Evolutionary conservation across 169 alveolate species (phyloP), one percentile per base, ranked within the genome.

Genomic region (Amoebophrya sp.): DNA sequence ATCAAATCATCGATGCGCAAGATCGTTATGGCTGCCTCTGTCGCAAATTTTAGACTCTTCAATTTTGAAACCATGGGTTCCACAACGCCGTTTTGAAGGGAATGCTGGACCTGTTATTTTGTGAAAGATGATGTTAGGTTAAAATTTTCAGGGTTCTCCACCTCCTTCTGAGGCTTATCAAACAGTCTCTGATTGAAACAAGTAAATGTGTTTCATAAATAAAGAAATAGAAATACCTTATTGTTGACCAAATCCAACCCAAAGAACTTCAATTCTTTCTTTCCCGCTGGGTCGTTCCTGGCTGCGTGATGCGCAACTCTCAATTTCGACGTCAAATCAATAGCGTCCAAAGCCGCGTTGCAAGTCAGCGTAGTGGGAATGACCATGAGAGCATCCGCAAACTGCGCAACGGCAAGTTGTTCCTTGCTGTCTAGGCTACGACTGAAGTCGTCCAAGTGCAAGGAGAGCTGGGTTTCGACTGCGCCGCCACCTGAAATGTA

Each of bases 401-500:
- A 99, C 94, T 98, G 99, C 40, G 99, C 99, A 54, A 98, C 97
- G 65, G 99, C 99, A 94, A 98, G 95, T 95, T 98, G 99, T 95
- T 98, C 99, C 92, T 99, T 96, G 76, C 99, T 40, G 53, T 94
- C 97, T 89, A 98, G 96, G 39, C 99, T 98, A 91, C 99, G 97
- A 0, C 99, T 99, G 94, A 93, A 97, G 90, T 98, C 99, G 92
- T 99, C 99, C 55, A 99, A 95, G 93, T 98, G 97, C 29, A 98
- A 96, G 93, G 99, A 97, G 39, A 99, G 94, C n/a, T 99, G 98
- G 26, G 99, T 98, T 95, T 99, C 99, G 39, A 98, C 99, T 41
- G 99, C 98, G 6, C 99, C 99, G 33, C 99, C 99, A 39, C 99
- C 99, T 10, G 99, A 97, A 98, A 18, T 96, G 96, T 34, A 93